Evolutionary conservation across 306 rosid species (phyloP), one percentile per base, ranked within the genome.

Genomic region (Lotus japonicus): DNA sequence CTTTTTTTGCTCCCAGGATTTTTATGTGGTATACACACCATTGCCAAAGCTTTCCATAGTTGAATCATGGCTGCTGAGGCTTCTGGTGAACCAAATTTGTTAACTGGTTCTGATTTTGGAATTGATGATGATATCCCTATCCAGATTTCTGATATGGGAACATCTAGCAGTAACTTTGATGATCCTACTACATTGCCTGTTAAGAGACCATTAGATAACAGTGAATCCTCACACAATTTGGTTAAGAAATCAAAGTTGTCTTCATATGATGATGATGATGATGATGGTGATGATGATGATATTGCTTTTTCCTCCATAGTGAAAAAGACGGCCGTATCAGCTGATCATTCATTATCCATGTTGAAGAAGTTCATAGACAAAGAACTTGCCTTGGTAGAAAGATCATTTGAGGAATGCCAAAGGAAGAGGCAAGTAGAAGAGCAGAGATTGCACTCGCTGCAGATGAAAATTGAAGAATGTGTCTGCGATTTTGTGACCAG

Each of bases 361-460:
- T 35, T n/a, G 51, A 59, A 72, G 57, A 63, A 41, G 49, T 63
- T 46, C 23, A 28, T 60, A 18, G 56, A 38, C 64, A 65, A 52
- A 62, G 74, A 69, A 49, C 71, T 73, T 19, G 74, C 18, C 4
- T 36, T 26, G 16, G 51, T 78, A 51, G 57, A 56, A 50, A 72
- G 49, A 23, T 52, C 50, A 0, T 0, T 68, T 16, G 49, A 39
- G 54, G 66, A 74, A 18, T 19, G 44, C 52, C 33, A 8, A n/a
- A 49, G 63, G 51, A 66, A 67, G 59, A 44, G 43, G 0, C 38
- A 9, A 2, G 57, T 21, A 4, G 72, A 54, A 67, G 68, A 76
- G 67, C 16, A 73, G 53, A 85, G 21, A 48, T 46, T 80, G 54
- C 69, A 14, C n/a, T n/a, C n/a, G n/a, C n/a, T n/a, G n/a, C n/a